A percentile compares a stretch with the other conserved stretches of the same genome.
phyloP scores from a whole-genome alignment of 345 rosid genomes.

The Syzygium aromaticum region DNA sequence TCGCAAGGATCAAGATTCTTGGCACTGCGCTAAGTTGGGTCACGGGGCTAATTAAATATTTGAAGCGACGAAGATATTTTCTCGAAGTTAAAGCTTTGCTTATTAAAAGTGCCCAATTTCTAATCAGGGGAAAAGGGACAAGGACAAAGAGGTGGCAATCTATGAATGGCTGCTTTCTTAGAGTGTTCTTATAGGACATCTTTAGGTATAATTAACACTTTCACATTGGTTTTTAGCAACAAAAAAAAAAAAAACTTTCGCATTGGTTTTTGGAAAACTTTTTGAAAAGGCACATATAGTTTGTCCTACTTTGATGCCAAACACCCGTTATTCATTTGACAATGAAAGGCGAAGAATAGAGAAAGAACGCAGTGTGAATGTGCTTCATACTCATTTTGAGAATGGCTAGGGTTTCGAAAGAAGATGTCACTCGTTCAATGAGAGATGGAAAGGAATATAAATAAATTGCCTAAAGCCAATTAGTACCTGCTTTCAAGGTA shows the following conservation, averaged over 20 bases:
- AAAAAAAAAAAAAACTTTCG: too few species aligned
- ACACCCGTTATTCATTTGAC: not conserved
- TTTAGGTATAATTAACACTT: not conserved
- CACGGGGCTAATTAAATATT: not conserved
- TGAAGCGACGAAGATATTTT: not conserved
- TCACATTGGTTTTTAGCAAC: not conserved
- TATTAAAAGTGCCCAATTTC: not conserved
- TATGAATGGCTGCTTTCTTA: not conserved
- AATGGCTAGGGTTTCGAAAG: not conserved
- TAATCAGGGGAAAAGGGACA: not conserved
- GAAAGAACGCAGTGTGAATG: not conserved
- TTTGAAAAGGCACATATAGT: not conserved
- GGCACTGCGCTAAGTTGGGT: not conserved
- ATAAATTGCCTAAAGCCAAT: not conserved
- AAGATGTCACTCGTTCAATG: accelerated
- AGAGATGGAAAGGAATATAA: not conserved
- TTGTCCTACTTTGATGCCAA: not conserved
- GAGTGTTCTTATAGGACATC: not conserved
- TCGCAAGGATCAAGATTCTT: not conserved
- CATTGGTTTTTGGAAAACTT: not conserved
- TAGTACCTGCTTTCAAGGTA: not conserved
- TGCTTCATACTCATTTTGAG: not conserved
- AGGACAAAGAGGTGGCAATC: not conserved
- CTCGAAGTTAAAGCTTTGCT: not conserved
- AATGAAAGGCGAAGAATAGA: not conserved